Evolutionary conservation across 2,329 filamentous ascomycete species (phyloP).

Genomic region (Neocatenulostroma microsporum): DNA sequence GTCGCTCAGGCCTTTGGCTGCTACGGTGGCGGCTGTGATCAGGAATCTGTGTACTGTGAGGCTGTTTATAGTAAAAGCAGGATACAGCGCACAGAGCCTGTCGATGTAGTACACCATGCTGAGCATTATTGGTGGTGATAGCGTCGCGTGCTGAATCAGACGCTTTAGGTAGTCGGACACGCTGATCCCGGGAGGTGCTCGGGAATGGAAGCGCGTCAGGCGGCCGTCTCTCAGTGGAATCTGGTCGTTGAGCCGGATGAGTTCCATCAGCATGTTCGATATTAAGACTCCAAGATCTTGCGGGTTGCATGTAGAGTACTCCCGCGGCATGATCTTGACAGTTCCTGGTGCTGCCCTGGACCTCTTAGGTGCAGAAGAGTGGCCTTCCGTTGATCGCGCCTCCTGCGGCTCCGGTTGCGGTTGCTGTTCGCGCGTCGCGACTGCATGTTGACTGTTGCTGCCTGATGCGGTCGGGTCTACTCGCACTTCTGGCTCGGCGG

Average conservation of each 20-base stretch:
- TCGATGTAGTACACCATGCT: slow-evolving; percentile 99
- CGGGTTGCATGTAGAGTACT: slow-evolving; percentile 73
- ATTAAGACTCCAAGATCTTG: slow-evolving; percentile 87
- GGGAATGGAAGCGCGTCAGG: slow-evolving; percentile 84
- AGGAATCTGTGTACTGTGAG: slow-evolving; percentile 95
- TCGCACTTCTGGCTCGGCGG: slow-evolving; percentile 5
- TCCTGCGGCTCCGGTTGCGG: slow-evolving; percentile 19
- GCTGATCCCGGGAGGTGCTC: slow-evolving; percentile 79
- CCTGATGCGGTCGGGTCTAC: too few relatives aligned
- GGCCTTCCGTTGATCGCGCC: slow-evolving; percentile 24
- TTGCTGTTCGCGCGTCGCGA: neutral
- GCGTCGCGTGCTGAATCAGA: slow-evolving; percentile 84
- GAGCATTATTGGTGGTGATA: slow-evolving; percentile 87
- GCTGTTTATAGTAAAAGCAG: slow-evolving; percentile 91
- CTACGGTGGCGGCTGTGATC: slow-evolving; percentile 91
- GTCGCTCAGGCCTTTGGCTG: slow-evolving; percentile 90
- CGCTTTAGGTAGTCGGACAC: slow-evolving; percentile 90
- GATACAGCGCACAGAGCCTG: slow-evolving; percentile 81
- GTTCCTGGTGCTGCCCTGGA: slow-evolving; percentile 37
- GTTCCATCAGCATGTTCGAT: slow-evolving; percentile 88
- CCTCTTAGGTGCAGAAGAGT: slow-evolving; percentile 42
- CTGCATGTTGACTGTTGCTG: too few relatives aligned
- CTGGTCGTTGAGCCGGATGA: slow-evolving; percentile 86
- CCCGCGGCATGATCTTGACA: slow-evolving; percentile 56
- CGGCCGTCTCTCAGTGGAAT: slow-evolving; percentile 78